These are phyloP conservation scores for Tolypocladium endophyticum DNA, from an alignment of 2,329 filamentous ascomycete species.

Conservation along the genomic window DNA sequence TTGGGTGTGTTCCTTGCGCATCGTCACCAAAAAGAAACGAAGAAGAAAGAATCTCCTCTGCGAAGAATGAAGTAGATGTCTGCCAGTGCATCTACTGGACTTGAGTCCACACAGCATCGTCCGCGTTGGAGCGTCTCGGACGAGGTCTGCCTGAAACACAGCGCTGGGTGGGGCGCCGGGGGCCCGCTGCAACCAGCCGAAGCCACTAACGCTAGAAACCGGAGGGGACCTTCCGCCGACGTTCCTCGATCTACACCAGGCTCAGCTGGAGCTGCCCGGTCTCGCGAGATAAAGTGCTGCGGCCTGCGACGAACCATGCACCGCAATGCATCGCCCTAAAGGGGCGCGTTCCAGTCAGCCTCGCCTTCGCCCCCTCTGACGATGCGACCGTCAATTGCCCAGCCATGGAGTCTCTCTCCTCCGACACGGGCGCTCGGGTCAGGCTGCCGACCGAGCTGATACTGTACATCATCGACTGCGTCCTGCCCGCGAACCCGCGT, in stretches of 20 bases:
- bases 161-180: not conserved
- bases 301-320: not conserved
- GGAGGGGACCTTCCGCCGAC: too few relatives aligned
- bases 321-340: not conserved
- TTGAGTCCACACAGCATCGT: not conserved
- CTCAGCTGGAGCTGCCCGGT: not conserved
- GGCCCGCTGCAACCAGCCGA: not conserved
- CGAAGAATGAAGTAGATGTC: not conserved
- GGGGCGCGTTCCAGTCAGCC: not conserved
- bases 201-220: too few relatives aligned
- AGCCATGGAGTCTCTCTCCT: slow-evolving; percentile 6
- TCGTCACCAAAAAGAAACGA: too few relatives aligned
- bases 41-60: too few relatives aligned
- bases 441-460: slow-evolving; percentile 23
- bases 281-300: not conserved
- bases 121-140: not conserved
- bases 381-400: slow-evolving; percentile 1
- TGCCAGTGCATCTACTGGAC: too few relatives aligned
- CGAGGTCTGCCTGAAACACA: not conserved
- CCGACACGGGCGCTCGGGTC: not conserved
- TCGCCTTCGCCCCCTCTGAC: not conserved
- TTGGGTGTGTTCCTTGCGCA: too few relatives aligned
- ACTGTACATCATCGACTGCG: slow-evolving; percentile 22
- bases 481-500: slow-evolving; percentile 19
- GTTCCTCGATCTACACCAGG: too few relatives aligned